Percentiles rank a stretch among this genome's conserved stretches.
phyloP scores from a whole-genome alignment of 441 rosid species.

The Mallotus repandus region DNA sequence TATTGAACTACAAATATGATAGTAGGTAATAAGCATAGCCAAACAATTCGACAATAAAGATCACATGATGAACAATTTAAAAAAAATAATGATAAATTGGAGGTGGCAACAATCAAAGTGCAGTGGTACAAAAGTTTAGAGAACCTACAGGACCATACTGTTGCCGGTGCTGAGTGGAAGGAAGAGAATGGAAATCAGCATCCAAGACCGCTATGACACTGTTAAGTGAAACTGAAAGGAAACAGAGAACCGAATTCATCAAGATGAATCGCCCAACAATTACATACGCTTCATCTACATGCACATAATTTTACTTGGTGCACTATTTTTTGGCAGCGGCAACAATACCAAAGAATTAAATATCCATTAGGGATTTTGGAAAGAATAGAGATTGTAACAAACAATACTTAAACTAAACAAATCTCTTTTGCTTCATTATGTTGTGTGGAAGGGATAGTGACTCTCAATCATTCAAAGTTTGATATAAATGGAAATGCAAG shows the following conservation, averaged over 20 bases:
- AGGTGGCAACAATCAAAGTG: background rate
- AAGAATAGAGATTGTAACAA: background rate
- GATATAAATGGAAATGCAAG: background rate
- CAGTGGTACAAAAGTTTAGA: slow-evolving; percentile 21
- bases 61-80: background rate
- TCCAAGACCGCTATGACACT: slow-evolving; percentile 99
- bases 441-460: background rate
- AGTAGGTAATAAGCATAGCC: background rate
- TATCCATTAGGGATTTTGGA: background rate
- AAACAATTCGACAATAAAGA: too few relatives aligned
- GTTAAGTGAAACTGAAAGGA: slow-evolving; percentile 83
- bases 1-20: background rate
- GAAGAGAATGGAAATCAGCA: slow-evolving; percentile 98
- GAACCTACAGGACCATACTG: slow-evolving; percentile 98
- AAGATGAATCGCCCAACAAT: background rate
- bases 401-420: background rate
- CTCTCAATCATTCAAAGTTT: background rate
- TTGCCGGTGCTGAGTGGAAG: slow-evolving; percentile 90
- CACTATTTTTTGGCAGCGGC: background rate
- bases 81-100: slow-evolving; percentile 1
- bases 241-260: slow-evolving; percentile 20
- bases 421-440: background rate
- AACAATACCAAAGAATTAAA: background rate
- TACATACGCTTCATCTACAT: background rate
- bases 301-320: background rate